A percentile compares a stretch with the other conserved stretches of the same genome.
Conservation (phyloP, 2,329 filamentous ascomycete genomes). For the Verticillium nonalfalfae region DNA sequence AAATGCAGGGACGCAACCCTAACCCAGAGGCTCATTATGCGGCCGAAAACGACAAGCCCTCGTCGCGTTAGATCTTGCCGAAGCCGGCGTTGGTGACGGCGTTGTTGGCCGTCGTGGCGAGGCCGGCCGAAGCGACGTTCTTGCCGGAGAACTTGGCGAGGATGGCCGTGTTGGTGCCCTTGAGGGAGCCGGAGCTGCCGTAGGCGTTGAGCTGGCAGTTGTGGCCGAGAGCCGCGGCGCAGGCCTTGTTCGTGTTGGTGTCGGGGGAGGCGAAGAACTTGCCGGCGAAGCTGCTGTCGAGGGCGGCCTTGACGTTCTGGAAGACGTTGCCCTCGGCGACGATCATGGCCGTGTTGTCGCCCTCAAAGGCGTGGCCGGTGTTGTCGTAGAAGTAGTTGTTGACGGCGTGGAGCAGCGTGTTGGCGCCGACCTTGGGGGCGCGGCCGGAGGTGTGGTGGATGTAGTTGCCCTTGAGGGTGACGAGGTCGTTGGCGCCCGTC, state of each 20-base stretch:
- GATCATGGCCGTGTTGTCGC: constrained; percentile 33
- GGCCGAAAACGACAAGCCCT: too few species aligned
- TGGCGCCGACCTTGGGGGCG: constrained; percentile 49
- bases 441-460: constrained; percentile 52
- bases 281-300: constrained; percentile 26
- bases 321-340: constrained; percentile 51
- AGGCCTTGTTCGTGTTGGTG: constrained; percentile 28
- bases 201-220: constrained; percentile 44
- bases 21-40: neutral
- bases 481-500: constrained; percentile 45
- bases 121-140: constrained; percentile 38
- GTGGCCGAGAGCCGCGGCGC: constrained; percentile 38
- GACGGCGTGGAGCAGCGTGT: constrained; percentile 50
- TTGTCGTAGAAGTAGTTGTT: constrained; percentile 57
- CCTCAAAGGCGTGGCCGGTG: constrained; percentile 52
- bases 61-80: constrained; percentile 28
- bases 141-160: constrained; percentile 44
- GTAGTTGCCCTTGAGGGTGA: constrained; percentile 57
- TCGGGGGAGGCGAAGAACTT: constrained; percentile 24
- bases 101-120: constrained; percentile 25
- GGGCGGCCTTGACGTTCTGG: constrained; percentile 40
- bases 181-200: constrained; percentile 30
- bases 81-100: constrained; percentile 37
- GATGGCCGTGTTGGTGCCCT: constrained; percentile 37
- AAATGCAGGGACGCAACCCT: neutral